Evolutionary conservation across 306 rosid species (phyloP).

Genomic region (Castanea sativa): DNA sequence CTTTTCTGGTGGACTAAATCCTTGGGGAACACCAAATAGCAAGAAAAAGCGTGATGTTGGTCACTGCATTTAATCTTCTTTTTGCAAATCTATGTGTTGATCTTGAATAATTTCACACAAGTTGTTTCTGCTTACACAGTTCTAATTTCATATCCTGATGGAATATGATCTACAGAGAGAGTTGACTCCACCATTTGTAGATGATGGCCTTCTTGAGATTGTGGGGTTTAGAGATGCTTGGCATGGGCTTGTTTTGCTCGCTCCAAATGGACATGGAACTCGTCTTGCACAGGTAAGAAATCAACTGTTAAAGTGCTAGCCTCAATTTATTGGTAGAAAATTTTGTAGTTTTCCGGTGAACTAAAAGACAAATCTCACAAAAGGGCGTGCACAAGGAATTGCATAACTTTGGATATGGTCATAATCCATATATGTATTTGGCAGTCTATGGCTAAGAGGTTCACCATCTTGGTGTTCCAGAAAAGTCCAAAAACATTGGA

Average conservation of each 20-base stretch:
- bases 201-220: constrained; percentile 85
- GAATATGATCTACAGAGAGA: constrained; percentile 50
- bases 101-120: neutral
- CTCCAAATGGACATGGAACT: constrained; percentile 98
- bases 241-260: constrained; percentile 89
- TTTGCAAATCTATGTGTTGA: neutral
- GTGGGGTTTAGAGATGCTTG: constrained; percentile 97
- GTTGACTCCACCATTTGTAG: constrained; percentile 78
- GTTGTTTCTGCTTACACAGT: neutral
- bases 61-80: constrained; percentile 9
- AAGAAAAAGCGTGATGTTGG: constrained; percentile 48
- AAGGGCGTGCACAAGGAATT: neutral
- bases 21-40: constrained; percentile 84
- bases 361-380: neutral
- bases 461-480: neutral
- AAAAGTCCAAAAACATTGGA: neutral
- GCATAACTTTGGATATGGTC: neutral
- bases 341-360: neutral
- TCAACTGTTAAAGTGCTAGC: neutral
- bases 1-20: constrained; percentile 95
- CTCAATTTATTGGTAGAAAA: neutral
- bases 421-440: neutral
- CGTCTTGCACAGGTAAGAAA: constrained; percentile 91
- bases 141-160: constrained; percentile 22
- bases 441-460: neutral